phyloP scores from a whole-genome alignment of 2,329 filamentous ascomycete genomes.

The Ceratocystis eucalypticola region DNA sequence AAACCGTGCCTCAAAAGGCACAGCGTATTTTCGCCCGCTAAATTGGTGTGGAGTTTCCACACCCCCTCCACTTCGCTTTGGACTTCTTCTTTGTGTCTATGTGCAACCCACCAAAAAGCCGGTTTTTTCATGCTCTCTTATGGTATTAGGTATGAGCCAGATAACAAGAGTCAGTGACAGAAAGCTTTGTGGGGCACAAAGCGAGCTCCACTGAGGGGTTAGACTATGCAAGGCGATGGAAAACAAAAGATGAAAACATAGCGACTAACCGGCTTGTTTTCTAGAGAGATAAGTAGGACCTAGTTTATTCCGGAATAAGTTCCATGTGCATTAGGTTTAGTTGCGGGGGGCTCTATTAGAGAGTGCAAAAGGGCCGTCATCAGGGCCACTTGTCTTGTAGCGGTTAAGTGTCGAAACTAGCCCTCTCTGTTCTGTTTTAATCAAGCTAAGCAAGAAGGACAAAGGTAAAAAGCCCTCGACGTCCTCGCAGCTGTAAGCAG shows the following conservation, averaged over 20 bases:
- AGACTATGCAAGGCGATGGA: background rate
- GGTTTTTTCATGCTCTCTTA: background rate
- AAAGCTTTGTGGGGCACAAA: background rate
- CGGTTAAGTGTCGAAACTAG: too few relatives aligned
- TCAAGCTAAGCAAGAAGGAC: background rate
- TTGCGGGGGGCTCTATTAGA: too few relatives aligned
- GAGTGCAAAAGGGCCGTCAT: too few relatives aligned
- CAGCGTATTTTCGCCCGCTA: background rate
- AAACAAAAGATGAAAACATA: background rate
- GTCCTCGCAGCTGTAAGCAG: background rate
- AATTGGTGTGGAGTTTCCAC: background rate
- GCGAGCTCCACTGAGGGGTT: background rate
- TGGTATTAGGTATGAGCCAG: background rate
- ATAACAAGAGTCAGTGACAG: background rate
- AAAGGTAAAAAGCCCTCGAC: background rate
- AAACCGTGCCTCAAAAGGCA: too few relatives aligned
- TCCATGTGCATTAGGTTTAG: too few relatives aligned
- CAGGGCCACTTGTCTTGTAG: too few relatives aligned
- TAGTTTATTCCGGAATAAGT: background rate
- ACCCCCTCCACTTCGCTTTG: constrained; percentile 1
- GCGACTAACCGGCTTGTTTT: background rate
- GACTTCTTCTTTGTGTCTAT: background rate
- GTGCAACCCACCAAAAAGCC: background rate
- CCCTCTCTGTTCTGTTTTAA: background rate
- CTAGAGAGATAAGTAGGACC: background rate